Evolutionary conservation across 192 early-diverging fungal genomes (phyloP), one percentile per base, ranked within the genome.

Genomic region (Coemansia umbellata): DNA sequence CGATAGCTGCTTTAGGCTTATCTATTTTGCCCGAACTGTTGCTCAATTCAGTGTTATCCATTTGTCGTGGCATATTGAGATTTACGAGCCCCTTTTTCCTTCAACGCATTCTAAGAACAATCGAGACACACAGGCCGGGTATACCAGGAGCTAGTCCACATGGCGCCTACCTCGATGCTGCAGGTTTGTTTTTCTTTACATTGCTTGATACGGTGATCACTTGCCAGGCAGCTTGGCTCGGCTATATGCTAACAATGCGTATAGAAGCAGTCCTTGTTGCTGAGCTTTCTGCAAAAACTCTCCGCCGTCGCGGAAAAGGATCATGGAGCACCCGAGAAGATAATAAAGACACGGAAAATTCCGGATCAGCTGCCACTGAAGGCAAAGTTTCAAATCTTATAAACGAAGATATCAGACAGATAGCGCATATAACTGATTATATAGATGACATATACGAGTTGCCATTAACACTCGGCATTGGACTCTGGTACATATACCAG

Each of bases 361-460:
- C 11, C 3, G 45, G 67, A 13, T 60, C 64, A 27, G 58, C 58
- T 0, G 68, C 69, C 10, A 68, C 76, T 21, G 66, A 81, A 24
- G 88, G 88, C 35, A 86, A 79, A 31, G 80, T 90, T 21, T 78
- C 87, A 55, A 88, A 88, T 37, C 53, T 89, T 36, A 82, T 88
- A 61, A 78, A 82, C 1, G 78, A 81, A 0, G 90, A 90, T 58
- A 75, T 85, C 3, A 64, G 71, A 17, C 82, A 81, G 18, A 72
- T 91, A 10, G 63, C 78, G 8, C 80, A 80, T 32, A 79, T 80
- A 13, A 31, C 59, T 26, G 55, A 61, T 42, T 82, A 80, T 52
- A 63, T 87, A 9, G 80, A 82, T 44, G 77, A 82, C 31, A 30
- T 86, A 13, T 84, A 86, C 32, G 55, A 63, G 22, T 66, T 77